These are phyloP conservation scores for Cyberlindnera samutprakarnensis DNA, from an alignment of 805 yeast species.

Conservation along the genomic window DNA sequence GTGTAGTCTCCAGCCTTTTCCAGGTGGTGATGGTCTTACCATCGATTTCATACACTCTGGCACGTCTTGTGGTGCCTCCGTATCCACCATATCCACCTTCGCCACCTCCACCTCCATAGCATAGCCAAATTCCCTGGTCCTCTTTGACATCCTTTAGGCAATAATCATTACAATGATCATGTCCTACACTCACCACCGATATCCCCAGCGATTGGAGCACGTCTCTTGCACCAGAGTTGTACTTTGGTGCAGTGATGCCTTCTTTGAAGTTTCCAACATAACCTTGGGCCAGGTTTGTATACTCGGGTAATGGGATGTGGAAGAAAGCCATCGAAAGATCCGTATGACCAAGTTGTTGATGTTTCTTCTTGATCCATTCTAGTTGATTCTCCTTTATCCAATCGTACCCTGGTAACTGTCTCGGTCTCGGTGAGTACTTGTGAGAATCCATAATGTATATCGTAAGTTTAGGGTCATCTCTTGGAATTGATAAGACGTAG, in stretches of 20 bases:
- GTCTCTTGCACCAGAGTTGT: slow-evolving; percentile 60
- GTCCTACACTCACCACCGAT: slow-evolving; percentile 75
- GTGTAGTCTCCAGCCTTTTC: slow-evolving; percentile 58
- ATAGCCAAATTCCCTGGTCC: slow-evolving; percentile 52
- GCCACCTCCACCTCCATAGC: slow-evolving; percentile 92
- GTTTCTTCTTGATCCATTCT: slow-evolving; percentile 38
- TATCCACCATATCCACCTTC: slow-evolving; percentile 97
- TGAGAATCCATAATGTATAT: slow-evolving; percentile 84
- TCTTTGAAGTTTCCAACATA: slow-evolving; percentile 64
- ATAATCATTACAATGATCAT: slow-evolving; percentile 92
- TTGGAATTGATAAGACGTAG: slow-evolving; percentile 47
- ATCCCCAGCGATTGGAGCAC: slow-evolving; percentile 62
- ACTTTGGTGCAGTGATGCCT: slow-evolving; percentile 68
- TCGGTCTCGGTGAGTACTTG: slow-evolving; percentile 60
- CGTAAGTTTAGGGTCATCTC: slow-evolving; percentile 38
- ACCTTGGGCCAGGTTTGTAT: slow-evolving; percentile 37
- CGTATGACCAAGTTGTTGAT: slow-evolving; percentile 21
- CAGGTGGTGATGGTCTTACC: slow-evolving; percentile 46
- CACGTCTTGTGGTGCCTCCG: slow-evolving; percentile 76
- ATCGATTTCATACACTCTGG: slow-evolving; percentile 67
- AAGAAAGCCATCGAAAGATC: slow-evolving; percentile 78
- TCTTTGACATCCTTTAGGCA: slow-evolving; percentile 55
- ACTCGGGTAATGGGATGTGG: slow-evolving; percentile 93
- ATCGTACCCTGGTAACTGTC: slow-evolving; percentile 72
- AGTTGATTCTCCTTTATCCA: slow-evolving; percentile 72